Conservation (phyloP, 306 rosid genomes). For the Dicorynia guianensis region DNA sequence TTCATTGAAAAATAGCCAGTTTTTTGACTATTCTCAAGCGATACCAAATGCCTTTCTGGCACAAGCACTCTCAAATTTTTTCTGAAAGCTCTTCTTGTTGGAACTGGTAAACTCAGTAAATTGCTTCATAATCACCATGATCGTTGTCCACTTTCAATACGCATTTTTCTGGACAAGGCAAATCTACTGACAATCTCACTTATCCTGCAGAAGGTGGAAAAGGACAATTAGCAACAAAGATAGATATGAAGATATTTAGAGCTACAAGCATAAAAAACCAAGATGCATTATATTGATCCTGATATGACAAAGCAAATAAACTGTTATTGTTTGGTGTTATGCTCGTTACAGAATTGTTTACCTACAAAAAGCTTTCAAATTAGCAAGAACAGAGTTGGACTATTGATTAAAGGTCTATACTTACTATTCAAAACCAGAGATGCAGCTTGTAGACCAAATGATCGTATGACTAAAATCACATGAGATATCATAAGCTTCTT, state of each 20-base stretch:
- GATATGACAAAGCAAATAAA: constrained; percentile 12
- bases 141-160: constrained; percentile 33
- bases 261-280: constrained; percentile 3
- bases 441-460: neutral
- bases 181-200: neutral
- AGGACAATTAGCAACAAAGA: constrained; percentile 23
- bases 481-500: neutral
- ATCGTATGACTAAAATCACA: neutral
- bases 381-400: constrained; percentile 2
- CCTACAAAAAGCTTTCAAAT: constrained; percentile 6
- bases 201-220: constrained; percentile 53
- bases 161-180: neutral
- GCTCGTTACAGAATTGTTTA: neutral
- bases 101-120: neutral
- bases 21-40: constrained; percentile 24
- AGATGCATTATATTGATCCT: constrained; percentile 13
- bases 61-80: neutral
- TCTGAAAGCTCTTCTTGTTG: constrained; percentile 14
- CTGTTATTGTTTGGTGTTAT: neutral
- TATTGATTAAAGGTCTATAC: neutral
- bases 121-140: constrained; percentile 13
- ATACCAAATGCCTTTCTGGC: constrained; percentile 18
- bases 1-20: constrained; percentile 51
- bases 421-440: constrained; percentile 6
- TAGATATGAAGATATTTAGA: constrained; percentile 25